These are phyloP conservation scores for Sindora glabra DNA, from an alignment of 306 rosid species.

Conservation along the genomic window DNA sequence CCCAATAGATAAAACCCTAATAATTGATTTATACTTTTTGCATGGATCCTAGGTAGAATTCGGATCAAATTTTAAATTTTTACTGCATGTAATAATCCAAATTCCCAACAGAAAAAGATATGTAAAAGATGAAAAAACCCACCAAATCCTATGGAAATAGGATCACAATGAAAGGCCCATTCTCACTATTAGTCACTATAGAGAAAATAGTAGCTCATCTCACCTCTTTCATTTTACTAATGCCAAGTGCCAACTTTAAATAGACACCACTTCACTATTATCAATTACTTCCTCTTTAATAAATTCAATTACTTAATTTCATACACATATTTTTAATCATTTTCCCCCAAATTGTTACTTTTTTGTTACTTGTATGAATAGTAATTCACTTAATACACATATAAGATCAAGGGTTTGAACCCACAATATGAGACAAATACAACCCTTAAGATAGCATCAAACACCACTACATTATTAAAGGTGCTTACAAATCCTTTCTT, in stretches of 20 bases:
- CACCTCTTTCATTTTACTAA: slow-evolving; percentile 3
- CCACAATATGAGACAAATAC: too few species aligned
- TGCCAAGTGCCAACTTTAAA: not conserved
- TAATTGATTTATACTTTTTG: too few species aligned
- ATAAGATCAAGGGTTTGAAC: too few species aligned
- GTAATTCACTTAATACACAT: too few species aligned
- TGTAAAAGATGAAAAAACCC: slow-evolving; percentile 29
- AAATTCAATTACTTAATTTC: not conserved
- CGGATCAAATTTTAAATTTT: too few species aligned
- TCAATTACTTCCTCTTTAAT: not conserved
- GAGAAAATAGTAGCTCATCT: slow-evolving; percentile 28
- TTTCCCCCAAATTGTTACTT: not conserved
- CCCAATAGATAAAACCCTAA: too few species aligned
- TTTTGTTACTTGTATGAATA: too few species aligned
- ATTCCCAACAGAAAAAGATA: slow-evolving; percentile 12
- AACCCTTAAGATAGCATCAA: too few species aligned
- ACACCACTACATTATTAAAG: too few species aligned
- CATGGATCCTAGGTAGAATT: too few species aligned
- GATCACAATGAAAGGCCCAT: slow-evolving; percentile 32
- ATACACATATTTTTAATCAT: not conserved
- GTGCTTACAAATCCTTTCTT: too few species aligned
- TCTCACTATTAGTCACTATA: slow-evolving; percentile 22
- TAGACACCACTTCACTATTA: not conserved
- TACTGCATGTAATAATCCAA: too few species aligned
- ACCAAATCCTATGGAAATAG: slow-evolving; percentile 12